Base-by-base conservation (phyloP, 352 stramenopile species). In the Phytopythium helicoides region DNA sequence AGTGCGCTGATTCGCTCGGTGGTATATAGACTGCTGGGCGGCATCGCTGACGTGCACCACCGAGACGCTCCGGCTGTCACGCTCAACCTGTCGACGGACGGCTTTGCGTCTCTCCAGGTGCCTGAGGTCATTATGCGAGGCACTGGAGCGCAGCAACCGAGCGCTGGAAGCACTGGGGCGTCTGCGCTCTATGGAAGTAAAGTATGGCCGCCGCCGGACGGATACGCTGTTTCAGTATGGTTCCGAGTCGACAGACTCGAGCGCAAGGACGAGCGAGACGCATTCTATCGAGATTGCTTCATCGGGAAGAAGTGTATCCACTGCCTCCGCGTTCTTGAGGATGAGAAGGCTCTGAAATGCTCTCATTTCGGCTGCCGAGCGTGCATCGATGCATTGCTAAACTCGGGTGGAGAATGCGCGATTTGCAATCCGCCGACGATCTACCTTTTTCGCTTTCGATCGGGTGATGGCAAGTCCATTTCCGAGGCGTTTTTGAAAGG, bases 341-440 rank as follows among this genome's bases (percentile, higher is more conserved):
- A 88, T 19, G 76, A 87, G 25, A 58, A 54, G 1, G 53, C 69
- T 37, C 52, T 91, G n/a, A 91, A 91, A 55, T 91, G 81, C 39
- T 89, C 77, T 0, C 81, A 91, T 52, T 52, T 66, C 26, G 76
- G 69, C 9, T 91, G 81, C 12, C 68, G 70, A 23, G 65, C 60
- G 5, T 91, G 81, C 25, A 59, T 75, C 21, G 77, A 91, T 28
- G 73, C 74, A 11, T 59, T 91, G 18, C 21, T 73, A 0, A 80
- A 70, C 42, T 69, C 50, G 47, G 76, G 78, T 6, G 81, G 77
- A 1, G 81, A 88, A 41, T 91, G 81, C 36, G 68, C 81, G 8
- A 69, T 88, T 38, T 91, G 81, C 54, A 91, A 91, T 37, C 70
- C 77, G 9, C 81, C 81, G 3, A 86, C 74, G 47, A 86, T 91